Evolutionary conservation across 2,329 filamentous ascomycete species (phyloP).

Genomic region (Chaetomiaceae sp.): DNA sequence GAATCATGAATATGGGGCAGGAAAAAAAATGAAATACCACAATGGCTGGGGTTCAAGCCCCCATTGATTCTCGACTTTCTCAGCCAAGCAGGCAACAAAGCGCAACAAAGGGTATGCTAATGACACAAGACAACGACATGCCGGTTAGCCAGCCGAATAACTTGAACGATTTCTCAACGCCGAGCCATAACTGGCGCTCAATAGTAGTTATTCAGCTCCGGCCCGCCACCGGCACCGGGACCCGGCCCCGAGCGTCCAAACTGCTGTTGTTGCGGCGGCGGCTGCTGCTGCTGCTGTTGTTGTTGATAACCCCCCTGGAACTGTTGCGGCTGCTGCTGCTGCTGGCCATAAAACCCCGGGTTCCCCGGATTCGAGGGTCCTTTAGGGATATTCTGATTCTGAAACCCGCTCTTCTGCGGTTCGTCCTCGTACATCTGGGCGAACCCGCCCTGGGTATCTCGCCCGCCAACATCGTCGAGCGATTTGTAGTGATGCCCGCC

Average conservation of each 20-base stretch:
- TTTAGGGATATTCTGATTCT: constrained; percentile 17
- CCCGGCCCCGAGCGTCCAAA: not conserved
- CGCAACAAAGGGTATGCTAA: not conserved
- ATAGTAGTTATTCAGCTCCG: constrained; percentile 42
- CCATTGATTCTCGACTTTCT: too few relatives aligned
- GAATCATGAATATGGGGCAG: not conserved
- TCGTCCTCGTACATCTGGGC: constrained; percentile 46
- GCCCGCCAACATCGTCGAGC: constrained; percentile 59
- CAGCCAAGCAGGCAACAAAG: not conserved
- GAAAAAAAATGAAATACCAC: too few relatives aligned
- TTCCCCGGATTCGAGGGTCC: constrained; percentile 19
- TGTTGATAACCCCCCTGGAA: too few relatives aligned
- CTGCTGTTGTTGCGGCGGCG: too few relatives aligned
- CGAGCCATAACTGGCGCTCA: too few relatives aligned
- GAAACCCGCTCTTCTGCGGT: constrained; percentile 3
- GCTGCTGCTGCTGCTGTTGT: not conserved
- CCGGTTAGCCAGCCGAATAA: too few relatives aligned
- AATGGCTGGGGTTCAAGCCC: too few relatives aligned
- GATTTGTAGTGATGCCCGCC: constrained; percentile 58
- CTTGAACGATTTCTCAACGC: too few relatives aligned
- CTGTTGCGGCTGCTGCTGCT: not conserved
- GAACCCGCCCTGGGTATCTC: constrained; percentile 42
- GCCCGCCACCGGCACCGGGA: constrained; percentile 19
- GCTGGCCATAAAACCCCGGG: constrained; percentile 15
- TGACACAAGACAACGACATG: too few relatives aligned